Percentiles rank a stretch among this genome's conserved stretches.
These are phyloP conservation scores for Neonectria coccinea DNA, from an alignment of 2,329 filamentous ascomycete species.

Conservation along the genomic window DNA sequence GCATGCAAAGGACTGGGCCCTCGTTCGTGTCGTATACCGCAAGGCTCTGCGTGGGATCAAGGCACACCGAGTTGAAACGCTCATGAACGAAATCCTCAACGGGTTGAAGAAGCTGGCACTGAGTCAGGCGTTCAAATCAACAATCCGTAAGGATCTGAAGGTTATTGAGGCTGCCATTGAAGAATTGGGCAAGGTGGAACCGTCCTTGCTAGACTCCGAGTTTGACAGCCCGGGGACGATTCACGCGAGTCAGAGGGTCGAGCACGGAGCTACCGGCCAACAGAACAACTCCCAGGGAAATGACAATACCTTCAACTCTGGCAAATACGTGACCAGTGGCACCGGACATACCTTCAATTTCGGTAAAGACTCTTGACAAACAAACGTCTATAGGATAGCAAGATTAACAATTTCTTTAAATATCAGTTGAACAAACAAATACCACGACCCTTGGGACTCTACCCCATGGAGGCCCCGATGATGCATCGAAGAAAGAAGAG, in stretches of 20 bases:
- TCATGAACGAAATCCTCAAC: background rate
- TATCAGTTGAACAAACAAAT: background rate
- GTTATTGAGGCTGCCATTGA: background rate
- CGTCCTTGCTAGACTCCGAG: background rate
- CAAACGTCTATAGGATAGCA: background rate
- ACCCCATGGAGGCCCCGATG: too few relatives aligned
- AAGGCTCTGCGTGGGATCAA: background rate
- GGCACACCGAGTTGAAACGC: background rate
- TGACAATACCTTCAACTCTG: background rate
- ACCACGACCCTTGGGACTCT: background rate
- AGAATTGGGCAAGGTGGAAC: background rate
- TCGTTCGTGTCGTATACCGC: background rate
- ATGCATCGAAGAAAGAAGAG: background rate
- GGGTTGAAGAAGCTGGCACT: background rate
- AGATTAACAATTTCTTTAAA: background rate
- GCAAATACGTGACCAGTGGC: background rate
- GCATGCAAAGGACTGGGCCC: background rate
- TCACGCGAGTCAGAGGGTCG: background rate
- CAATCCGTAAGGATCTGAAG: background rate
- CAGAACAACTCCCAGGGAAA: background rate
- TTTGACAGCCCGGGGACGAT: background rate
- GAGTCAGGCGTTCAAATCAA: background rate
- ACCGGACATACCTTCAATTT: background rate
- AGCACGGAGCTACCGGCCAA: background rate
- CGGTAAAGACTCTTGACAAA: background rate